phyloP scores from a whole-genome alignment of 805 yeast species.

The Deakozyma indianensis region DNA sequence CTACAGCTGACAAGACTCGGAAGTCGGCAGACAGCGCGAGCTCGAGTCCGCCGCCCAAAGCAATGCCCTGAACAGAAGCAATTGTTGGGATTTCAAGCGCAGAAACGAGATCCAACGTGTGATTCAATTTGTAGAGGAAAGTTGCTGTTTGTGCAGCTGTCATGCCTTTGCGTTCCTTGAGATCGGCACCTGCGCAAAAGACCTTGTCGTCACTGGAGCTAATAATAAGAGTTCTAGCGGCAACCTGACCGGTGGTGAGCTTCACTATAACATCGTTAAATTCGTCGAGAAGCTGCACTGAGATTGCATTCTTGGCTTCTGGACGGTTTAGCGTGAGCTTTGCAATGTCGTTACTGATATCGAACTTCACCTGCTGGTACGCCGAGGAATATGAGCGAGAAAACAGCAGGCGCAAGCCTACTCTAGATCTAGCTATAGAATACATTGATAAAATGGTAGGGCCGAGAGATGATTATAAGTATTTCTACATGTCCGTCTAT shows the following conservation, averaged over 20 bases:
- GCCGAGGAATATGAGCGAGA: background rate
- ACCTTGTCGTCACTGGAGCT: slow-evolving; percentile 13
- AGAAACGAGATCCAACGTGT: slow-evolving; percentile 19
- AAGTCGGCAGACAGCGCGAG: slow-evolving; percentile 28
- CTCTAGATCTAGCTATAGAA: no score
- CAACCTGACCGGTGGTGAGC: slow-evolving; percentile 11
- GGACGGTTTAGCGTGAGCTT: background rate
- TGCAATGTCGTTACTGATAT: background rate
- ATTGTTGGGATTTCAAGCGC: slow-evolving; percentile 26
- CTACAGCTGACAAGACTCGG: slow-evolving; percentile 22
- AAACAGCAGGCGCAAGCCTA: no score
- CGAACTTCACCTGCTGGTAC: background rate
- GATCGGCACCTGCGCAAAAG: slow-evolving; percentile 29
- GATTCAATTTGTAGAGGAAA: slow-evolving; percentile 16
- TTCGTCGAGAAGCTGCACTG: slow-evolving; percentile 16
- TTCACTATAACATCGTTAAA: slow-evolving; percentile 11
- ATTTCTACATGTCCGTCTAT: background rate
- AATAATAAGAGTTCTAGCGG: slow-evolving; percentile 15
- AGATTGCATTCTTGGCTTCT: slow-evolving; percentile 18
- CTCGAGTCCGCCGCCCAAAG: slow-evolving; percentile 33
- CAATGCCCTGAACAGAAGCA: slow-evolving; percentile 29
- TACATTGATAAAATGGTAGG: no score
- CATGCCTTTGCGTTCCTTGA: slow-evolving; percentile 24
- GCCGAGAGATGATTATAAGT: no score
- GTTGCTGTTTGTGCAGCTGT: slow-evolving; percentile 17